Conservation (phyloP, 495 filamentous ascomycete species). For the Penicillium salamii region DNA sequence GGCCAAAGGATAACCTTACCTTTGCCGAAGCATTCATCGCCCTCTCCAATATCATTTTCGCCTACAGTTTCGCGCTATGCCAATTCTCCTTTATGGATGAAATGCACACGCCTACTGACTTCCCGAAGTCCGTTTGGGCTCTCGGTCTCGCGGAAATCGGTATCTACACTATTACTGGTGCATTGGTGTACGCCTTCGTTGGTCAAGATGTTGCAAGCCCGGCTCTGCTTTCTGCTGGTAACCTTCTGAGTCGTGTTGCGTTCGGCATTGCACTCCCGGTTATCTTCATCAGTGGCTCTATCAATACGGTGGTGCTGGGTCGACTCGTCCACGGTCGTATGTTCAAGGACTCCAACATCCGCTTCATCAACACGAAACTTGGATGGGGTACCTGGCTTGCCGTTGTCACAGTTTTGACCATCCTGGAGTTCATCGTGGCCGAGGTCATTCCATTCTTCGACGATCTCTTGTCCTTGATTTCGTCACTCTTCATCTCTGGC, state of each 20-base stretch:
- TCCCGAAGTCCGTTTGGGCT: conserved; percentile 56
- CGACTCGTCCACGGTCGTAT: conserved; percentile 61
- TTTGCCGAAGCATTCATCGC: conserved; percentile 52
- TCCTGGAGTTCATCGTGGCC: conserved; percentile 64
- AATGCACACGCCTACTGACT: conserved; percentile 66
- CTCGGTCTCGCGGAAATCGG: conserved; percentile 59
- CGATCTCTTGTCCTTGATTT: conserved; percentile 56
- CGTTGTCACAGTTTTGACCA: conserved; percentile 50
- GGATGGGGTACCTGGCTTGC: conserved; percentile 57
- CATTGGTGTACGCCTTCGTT: conserved; percentile 65
- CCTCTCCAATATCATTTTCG: conserved; percentile 69
- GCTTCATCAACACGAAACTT: conserved; percentile 57
- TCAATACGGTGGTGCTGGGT: conserved; percentile 58
- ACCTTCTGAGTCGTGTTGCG: conserved; percentile 60
- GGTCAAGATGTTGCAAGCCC: conserved; percentile 64
- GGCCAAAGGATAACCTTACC: conserved; percentile 28
- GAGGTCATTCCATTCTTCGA: conserved; percentile 69
- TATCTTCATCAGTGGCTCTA: conserved; percentile 65
- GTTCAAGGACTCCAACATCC: conserved; percentile 51
- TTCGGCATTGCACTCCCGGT: conserved; percentile 73
- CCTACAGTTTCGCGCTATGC: conserved; percentile 61
- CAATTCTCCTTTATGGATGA: conserved; percentile 73
- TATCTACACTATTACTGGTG: conserved; percentile 67
- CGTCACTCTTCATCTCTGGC: conserved; percentile 38
- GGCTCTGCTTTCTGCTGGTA: conserved; percentile 62